A percentile compares a stretch with the other conserved stretches of the same genome.
These are phyloP conservation scores for Chlorella sp. DNA, from an alignment of 139 green algal genomes.

Conservation along the genomic window DNA sequence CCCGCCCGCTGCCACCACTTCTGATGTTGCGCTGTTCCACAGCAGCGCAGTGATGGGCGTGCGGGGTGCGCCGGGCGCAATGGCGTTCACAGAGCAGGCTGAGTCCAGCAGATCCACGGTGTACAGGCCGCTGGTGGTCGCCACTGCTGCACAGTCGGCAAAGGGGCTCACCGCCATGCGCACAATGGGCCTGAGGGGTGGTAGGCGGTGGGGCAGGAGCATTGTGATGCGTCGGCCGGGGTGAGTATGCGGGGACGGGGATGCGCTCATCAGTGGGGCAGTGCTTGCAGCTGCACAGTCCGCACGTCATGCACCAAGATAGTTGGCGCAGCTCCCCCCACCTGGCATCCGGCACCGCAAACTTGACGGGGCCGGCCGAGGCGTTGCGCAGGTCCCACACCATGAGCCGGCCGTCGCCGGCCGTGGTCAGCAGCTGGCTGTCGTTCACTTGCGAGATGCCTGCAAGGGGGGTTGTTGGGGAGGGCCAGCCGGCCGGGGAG, in stretches of 20 bases:
- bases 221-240: too few species aligned
- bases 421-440: slow-evolving; percentile 17
- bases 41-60: not conserved
- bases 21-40: not conserved
- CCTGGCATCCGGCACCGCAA: slow-evolving; percentile 13
- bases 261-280: too few species aligned
- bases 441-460: slow-evolving; percentile 28
- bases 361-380: slow-evolving; percentile 14
- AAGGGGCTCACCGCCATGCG: slow-evolving; percentile 28
- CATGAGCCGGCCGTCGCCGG: slow-evolving; percentile 8
- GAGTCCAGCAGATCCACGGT: slow-evolving; percentile 21
- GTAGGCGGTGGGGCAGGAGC: not conserved
- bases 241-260: not conserved
- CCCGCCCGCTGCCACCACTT: slow-evolving; percentile 12
- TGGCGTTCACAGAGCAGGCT: not conserved
- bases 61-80: not conserved
- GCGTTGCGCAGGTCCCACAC: slow-evolving; percentile 36
- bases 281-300: not conserved
- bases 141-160: slow-evolving; percentile 21
- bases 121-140: slow-evolving; percentile 17
- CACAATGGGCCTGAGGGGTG: slow-evolving; percentile 8
- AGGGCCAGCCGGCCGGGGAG: not conserved
- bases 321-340: not conserved
- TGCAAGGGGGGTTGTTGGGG: not conserved
- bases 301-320: too few species aligned